Evolutionary conservation across 1,139 yeast genomes (phyloP).

Genomic region (Maudiozyma humilis): DNA sequence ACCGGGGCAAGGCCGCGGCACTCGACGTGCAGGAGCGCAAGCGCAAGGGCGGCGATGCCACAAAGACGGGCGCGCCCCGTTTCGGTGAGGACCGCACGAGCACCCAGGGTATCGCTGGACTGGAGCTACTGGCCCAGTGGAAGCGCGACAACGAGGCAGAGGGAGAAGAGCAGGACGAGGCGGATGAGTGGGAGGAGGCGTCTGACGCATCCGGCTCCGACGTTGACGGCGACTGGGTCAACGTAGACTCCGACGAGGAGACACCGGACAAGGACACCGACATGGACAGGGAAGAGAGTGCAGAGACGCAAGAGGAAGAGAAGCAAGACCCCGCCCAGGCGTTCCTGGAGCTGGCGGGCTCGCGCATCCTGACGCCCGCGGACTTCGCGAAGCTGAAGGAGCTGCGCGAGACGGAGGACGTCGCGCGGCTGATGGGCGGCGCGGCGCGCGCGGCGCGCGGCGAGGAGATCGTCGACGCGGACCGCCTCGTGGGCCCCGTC

Average conservation of each 20-base stretch:
- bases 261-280: too few relatives aligned
- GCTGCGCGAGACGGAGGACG: conserved; percentile 73
- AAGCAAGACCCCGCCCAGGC: conserved; percentile 35
- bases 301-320: conserved; percentile 25
- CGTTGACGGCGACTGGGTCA: conserved; percentile 48
- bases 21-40: conserved; percentile 62
- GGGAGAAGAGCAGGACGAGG: conserved; percentile 30
- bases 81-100: conserved; percentile 54
- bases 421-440: conserved; percentile 60
- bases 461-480: conserved; percentile 84
- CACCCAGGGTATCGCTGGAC: conserved; percentile 72
- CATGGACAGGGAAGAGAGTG: conserved; percentile 36
- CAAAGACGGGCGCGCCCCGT: too few relatives aligned
- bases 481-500: conserved; percentile 68
- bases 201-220: conserved; percentile 37
- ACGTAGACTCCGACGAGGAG: conserved; percentile 48
- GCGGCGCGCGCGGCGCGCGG: conserved; percentile 35
- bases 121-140: conserved; percentile 86
- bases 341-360: conserved; percentile 56
- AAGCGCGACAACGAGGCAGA: conserved; percentile 31
- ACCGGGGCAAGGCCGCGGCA: conserved; percentile 85
- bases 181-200: conserved; percentile 48
- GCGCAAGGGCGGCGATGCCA: conserved; percentile 23
- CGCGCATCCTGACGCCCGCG: conserved; percentile 86
- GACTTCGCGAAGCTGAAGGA: conserved; percentile 94